Conservation (phyloP, 2,329 filamentous ascomycete species). For the Penicillium corylophilum region DNA sequence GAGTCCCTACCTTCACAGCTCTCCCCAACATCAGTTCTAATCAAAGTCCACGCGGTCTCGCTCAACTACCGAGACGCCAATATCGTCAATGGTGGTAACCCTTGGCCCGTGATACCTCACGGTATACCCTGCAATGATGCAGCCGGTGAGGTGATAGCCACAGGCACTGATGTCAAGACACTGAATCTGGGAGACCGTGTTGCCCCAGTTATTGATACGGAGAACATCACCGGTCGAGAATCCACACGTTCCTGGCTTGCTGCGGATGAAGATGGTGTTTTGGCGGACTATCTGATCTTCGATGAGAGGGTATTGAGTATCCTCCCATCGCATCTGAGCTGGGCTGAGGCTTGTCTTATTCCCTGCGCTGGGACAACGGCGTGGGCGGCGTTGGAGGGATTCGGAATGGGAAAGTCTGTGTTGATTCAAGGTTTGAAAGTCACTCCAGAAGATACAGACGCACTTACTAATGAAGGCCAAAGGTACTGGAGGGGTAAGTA, state of each 20-base stretch:
- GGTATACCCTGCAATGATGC: constrained; percentile 43
- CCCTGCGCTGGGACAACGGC: constrained; percentile 49
- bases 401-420: constrained; percentile 41
- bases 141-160: constrained; percentile 42
- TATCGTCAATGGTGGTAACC: constrained; percentile 36
- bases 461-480: not conserved
- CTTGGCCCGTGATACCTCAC: constrained; percentile 38
- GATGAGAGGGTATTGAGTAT: constrained; percentile 40
- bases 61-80: constrained; percentile 29
- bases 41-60: constrained; percentile 23
- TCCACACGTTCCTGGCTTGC: constrained; percentile 44
- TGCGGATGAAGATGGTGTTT: constrained; percentile 46
- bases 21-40: constrained; percentile 25
- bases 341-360: constrained; percentile 38
- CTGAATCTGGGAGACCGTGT: constrained; percentile 40
- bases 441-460: not conserved
- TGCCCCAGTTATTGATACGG: constrained; percentile 40
- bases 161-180: constrained; percentile 36
- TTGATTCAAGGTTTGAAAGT: constrained; percentile 44
- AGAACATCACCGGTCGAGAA: constrained; percentile 42
- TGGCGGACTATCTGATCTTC: constrained; percentile 45
- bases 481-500: constrained; percentile 40
- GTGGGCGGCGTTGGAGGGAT: constrained; percentile 46
- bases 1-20: too few species aligned
- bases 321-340: constrained; percentile 40